phyloP scores from a whole-genome alignment of 2,329 filamentous ascomycete species.

The Thelonectria olida region DNA sequence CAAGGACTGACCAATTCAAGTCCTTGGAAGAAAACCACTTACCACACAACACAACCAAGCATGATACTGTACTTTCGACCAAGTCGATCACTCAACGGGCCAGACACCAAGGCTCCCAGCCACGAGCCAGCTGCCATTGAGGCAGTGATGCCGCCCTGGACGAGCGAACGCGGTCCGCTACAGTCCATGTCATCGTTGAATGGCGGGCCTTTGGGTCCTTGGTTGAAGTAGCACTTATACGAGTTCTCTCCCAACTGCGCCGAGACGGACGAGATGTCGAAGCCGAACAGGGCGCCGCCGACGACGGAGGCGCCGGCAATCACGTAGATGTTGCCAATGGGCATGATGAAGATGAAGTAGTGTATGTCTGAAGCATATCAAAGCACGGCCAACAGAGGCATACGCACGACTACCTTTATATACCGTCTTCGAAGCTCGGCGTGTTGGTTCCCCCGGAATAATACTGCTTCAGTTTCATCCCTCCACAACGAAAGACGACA shows the following conservation, averaged over 20 bases:
- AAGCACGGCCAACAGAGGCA: background rate
- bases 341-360: background rate
- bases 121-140: slow-evolving; percentile 63
- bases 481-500: background rate
- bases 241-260: slow-evolving; percentile 44
- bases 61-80: slow-evolving; percentile 62
- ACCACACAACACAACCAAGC: slow-evolving; percentile 61
- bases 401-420: background rate
- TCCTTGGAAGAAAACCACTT: background rate
- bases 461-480: background rate
- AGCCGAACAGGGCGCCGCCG: slow-evolving; percentile 38
- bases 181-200: slow-evolving; percentile 41
- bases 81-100: slow-evolving; percentile 58
- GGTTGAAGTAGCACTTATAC: slow-evolving; percentile 51
- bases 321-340: slow-evolving; percentile 38
- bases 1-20: background rate
- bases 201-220: slow-evolving; percentile 45
- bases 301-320: slow-evolving; percentile 36
- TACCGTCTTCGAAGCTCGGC: background rate
- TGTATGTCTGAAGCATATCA: background rate
- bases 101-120: slow-evolving; percentile 58
- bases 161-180: slow-evolving; percentile 49
- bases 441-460: background rate
- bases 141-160: slow-evolving; percentile 62
- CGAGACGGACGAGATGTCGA: slow-evolving; percentile 38